Evolutionary conservation across 2,329 filamentous ascomycete species (phyloP).

Genomic region (Colletotrichum tropicale): DNA sequence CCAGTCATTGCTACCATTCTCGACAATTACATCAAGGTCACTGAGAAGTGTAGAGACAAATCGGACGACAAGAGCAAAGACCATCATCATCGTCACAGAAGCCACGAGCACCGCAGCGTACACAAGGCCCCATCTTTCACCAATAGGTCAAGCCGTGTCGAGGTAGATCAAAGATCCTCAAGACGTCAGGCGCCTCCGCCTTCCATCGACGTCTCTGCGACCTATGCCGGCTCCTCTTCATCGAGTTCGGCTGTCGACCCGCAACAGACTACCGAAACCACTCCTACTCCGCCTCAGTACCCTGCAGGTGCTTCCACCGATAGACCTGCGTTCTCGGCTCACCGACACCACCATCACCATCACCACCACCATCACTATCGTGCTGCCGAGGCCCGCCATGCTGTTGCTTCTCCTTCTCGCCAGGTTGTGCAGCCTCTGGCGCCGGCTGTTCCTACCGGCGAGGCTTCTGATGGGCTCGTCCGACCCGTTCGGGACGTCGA

Average conservation of each 20-base stretch:
- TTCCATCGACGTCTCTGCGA: constrained; percentile 59
- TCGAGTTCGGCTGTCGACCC: constrained; percentile 38
- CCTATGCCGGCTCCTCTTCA: constrained; percentile 46
- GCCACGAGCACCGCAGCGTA: constrained; percentile 52
- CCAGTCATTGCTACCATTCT: constrained; percentile 98
- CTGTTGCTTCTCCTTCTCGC: constrained; percentile 53
- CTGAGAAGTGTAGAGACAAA: constrained; percentile 89
- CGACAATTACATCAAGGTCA: constrained; percentile 96
- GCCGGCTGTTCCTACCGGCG: constrained; percentile 69
- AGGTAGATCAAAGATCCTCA: constrained; percentile 65
- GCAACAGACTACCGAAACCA: constrained; percentile 51
- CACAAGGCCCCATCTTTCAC: constrained; percentile 59
- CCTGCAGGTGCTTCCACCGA: constrained; percentile 75
- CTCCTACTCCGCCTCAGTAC: constrained; percentile 64
- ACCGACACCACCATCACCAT: constrained; percentile 51
- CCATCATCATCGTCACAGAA: constrained; percentile 54
- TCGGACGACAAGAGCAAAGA: constrained; percentile 82
- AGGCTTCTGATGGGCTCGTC: constrained; percentile 73
- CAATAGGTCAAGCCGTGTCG: constrained; percentile 56
- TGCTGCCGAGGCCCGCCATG: constrained; percentile 54
- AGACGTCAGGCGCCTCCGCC: constrained; percentile 84
- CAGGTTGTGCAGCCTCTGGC: constrained; percentile 70
- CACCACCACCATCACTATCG: constrained; percentile 58
- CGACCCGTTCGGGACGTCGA: constrained; percentile 83
- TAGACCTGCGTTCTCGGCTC: constrained; percentile 64